Conservation (phyloP, 2,329 filamentous ascomycete species). For the Daldinia sp. region DNA sequence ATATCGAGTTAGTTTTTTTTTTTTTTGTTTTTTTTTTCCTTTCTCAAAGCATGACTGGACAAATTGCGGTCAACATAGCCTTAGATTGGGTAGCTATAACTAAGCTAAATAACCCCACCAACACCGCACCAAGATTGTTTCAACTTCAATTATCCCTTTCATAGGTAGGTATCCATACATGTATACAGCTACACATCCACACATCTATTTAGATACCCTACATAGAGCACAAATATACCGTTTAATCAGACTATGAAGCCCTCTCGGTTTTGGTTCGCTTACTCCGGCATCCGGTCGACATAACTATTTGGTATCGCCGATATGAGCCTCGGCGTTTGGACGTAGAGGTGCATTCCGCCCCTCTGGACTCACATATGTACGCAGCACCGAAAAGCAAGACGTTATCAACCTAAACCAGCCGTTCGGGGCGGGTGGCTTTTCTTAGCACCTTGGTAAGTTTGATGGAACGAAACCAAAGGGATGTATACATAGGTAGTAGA, state of each 20-base stretch:
- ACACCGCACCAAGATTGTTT: neutral
- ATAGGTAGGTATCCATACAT: too few relatives aligned
- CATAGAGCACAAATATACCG: neutral
- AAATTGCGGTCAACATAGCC: neutral
- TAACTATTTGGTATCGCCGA: constrained; percentile 21
- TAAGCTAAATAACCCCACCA: neutral
- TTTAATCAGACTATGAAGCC: neutral
- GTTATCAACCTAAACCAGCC: constrained; percentile 24
- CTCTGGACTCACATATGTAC: constrained; percentile 9
- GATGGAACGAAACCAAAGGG: constrained; percentile 17
- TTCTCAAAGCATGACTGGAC: neutral
- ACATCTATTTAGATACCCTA: neutral
- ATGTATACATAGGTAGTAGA: too few relatives aligned
- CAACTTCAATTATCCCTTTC: neutral
- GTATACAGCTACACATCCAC: too few relatives aligned
- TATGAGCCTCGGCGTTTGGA: constrained; percentile 18
- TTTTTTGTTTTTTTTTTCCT: too few relatives aligned
- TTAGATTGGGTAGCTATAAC: too few relatives aligned
- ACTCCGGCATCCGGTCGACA: constrained; percentile 1
- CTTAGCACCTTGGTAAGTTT: neutral
- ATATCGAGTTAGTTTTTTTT: neutral
- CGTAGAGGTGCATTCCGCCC: neutral
- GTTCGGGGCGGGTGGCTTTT: constrained; percentile 29
- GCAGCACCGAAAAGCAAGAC: constrained; percentile 1
- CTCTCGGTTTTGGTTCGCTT: constrained; percentile 9